A percentile compares a stretch with the other conserved stretches of the same genome.
Evolutionary conservation across 768 basidiomycete species (phyloP).

Genomic region (Mycena epipterygia): DNA sequence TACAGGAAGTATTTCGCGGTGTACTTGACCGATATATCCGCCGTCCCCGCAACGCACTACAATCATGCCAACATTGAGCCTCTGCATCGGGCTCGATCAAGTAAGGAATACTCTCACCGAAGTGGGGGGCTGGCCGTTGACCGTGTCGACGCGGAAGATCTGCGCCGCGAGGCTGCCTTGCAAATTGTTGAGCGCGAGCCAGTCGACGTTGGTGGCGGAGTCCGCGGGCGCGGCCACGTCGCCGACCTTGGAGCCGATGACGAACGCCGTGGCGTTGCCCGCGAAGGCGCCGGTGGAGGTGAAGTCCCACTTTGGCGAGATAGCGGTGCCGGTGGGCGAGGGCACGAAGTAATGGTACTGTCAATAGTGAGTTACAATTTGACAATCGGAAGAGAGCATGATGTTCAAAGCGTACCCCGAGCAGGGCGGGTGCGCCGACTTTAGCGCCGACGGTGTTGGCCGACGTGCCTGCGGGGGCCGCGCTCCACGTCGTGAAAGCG

Average conservation of each 20-base stretch:
- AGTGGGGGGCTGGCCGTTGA: constrained; percentile 49
- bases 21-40: constrained; percentile 33
- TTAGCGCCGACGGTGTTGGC: constrained; percentile 21
- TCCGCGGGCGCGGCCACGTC: constrained; percentile 45
- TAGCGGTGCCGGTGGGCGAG: constrained; percentile 46
- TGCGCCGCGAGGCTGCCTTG: constrained; percentile 52
- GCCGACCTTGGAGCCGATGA: constrained; percentile 41
- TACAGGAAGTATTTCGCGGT: constrained; percentile 37
- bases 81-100: no score
- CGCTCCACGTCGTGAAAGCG: constrained; percentile 39
- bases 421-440: constrained; percentile 12
- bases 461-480: constrained; percentile 25
- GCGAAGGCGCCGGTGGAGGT: constrained; percentile 40
- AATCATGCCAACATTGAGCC: no score
- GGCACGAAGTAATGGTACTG: constrained; percentile 58
- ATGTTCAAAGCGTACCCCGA: constrained; percentile 34
- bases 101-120: constrained; percentile 36
- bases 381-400: no score
- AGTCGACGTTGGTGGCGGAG: constrained; percentile 51
- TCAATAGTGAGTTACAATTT: background rate
- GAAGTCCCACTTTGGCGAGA: constrained; percentile 58
- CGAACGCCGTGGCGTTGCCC: constrained; percentile 29
- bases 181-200: constrained; percentile 53
- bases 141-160: constrained; percentile 53
- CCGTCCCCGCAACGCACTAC: constrained; percentile 30